These are phyloP conservation scores for Puccinia polysora DNA, from an alignment of 1,284 basidiomycete genomes.

Conservation along the genomic window DNA sequence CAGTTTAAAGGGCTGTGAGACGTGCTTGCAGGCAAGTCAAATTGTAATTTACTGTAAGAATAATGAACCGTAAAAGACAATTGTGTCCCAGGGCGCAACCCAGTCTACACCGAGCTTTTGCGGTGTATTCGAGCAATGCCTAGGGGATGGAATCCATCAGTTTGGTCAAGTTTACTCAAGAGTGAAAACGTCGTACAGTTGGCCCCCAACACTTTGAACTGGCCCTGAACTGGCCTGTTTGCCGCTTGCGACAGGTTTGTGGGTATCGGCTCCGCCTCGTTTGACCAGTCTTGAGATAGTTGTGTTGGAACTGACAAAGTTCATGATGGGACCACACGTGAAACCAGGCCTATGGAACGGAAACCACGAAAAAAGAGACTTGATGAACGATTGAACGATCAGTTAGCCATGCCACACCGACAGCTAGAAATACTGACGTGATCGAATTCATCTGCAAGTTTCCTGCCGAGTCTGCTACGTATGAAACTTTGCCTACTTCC, in stretches of 20 bases:
- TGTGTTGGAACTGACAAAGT: constrained; percentile 38
- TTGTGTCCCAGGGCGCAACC: constrained; percentile 12
- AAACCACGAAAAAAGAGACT: neutral
- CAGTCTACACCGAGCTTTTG: neutral
- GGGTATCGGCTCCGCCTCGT: too few species aligned
- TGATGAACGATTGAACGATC: neutral
- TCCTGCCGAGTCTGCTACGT: constrained; percentile 7
- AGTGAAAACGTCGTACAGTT: constrained; percentile 8
- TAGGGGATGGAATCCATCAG: neutral
- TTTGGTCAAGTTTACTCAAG: neutral
- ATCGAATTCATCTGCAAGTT: constrained; percentile 13
- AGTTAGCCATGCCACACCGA: neutral
- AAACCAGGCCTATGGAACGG: neutral
- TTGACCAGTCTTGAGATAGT: too few species aligned
- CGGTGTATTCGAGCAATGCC: constrained; percentile 19
- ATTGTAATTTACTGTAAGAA: constrained; percentile 19
- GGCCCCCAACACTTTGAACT: constrained; percentile 30
- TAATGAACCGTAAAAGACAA: constrained; percentile 28
- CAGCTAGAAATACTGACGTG: neutral
- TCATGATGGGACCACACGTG: constrained; percentile 12
- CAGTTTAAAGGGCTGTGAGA: neutral
- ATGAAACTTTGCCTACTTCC: constrained; percentile 19
- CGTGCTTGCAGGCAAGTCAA: neutral
- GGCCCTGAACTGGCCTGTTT: neutral
- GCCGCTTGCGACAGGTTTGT: neutral